Conservation (phyloP, 306 rosid genomes). For the Castanea sativa region DNA sequence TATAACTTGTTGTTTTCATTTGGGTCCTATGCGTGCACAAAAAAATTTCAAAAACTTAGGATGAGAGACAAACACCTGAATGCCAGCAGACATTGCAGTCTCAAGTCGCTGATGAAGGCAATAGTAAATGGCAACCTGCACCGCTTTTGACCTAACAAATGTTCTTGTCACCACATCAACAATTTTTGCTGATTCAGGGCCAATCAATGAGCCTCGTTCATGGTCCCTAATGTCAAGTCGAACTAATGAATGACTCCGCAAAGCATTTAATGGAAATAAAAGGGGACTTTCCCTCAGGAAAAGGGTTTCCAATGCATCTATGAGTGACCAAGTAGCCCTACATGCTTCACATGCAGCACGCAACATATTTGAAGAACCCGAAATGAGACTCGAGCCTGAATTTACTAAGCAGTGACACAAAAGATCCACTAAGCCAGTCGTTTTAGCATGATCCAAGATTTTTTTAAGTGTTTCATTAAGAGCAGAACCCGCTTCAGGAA, state of each 20-base stretch:
- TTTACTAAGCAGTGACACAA: constrained; percentile 73
- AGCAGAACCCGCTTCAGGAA: constrained; percentile 38
- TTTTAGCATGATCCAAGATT: constrained; percentile 81
- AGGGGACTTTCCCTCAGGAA: constrained; percentile 45
- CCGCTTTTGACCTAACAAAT: constrained; percentile 70
- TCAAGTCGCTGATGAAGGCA: constrained; percentile 84
- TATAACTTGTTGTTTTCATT: background rate
- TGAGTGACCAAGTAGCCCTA: constrained; percentile 74
- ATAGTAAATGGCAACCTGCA: constrained; percentile 78
- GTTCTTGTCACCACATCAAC: constrained; percentile 73
- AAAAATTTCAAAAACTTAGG: constrained; percentile 3
- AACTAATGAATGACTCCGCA: constrained; percentile 51
- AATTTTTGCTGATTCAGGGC: constrained; percentile 58
- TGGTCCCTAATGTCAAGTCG: constrained; percentile 47
- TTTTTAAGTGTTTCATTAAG: constrained; percentile 42
- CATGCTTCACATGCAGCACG: constrained; percentile 92
- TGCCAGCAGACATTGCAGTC: constrained; percentile 64
- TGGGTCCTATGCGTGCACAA: background rate
- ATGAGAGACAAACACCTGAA: constrained; percentile 61
- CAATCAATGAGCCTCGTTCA: constrained; percentile 45
- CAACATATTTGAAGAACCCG: constrained; percentile 80
- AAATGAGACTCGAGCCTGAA: constrained; percentile 79
- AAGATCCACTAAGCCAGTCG: constrained; percentile 75
- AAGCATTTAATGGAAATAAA: constrained; percentile 67
- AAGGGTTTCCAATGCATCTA: constrained; percentile 64